These are phyloP conservation scores for Entomortierella chlamydospora DNA, from an alignment of 192 early-diverging fungal genomes.

Conservation along the genomic window DNA sequence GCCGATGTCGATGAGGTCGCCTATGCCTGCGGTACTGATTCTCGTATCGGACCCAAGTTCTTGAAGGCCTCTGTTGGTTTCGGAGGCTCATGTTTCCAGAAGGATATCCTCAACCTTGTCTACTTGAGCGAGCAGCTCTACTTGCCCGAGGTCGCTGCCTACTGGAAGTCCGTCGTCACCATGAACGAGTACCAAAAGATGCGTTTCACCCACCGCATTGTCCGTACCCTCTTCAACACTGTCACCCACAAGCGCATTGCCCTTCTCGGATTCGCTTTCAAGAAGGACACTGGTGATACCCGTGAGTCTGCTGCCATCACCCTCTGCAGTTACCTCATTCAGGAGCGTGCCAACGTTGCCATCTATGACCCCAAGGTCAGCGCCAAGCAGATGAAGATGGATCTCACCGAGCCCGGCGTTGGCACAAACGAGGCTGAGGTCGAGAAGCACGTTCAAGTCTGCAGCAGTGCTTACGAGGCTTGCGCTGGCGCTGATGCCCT, in stretches of 20 bases:
- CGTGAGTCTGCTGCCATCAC: conserved; percentile 93
- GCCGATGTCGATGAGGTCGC: conserved; percentile 92
- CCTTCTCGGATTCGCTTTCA: conserved; percentile 93
- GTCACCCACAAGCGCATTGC: conserved; percentile 85
- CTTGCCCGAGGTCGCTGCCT: conserved; percentile 90
- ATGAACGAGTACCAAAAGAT: conserved; percentile 95
- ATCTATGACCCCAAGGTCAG: conserved; percentile 95
- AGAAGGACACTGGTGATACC: conserved; percentile 95
- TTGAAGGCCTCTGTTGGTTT: conserved; percentile 93
- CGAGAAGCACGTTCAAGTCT: conserved; percentile 74
- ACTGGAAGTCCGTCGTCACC: conserved; percentile 91
- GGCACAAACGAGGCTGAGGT: conserved; percentile 59
- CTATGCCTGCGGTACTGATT: conserved; percentile 88
- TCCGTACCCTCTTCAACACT: conserved; percentile 80
- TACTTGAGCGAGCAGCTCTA: conserved; percentile 87
- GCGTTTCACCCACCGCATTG: conserved; percentile 82
- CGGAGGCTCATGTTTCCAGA: conserved; percentile 96
- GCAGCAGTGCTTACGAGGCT: conserved; percentile 74
- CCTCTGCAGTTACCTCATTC: conserved; percentile 82
- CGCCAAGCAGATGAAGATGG: conserved; percentile 73
- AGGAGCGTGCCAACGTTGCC: conserved; percentile 77
- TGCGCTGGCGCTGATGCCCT: conserved; percentile 79
- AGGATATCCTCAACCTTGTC: conserved; percentile 92
- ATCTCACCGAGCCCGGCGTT: conserved; percentile 71
- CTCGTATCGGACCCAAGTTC: conserved; percentile 90